phyloP scores from a whole-genome alignment of 2,329 filamentous ascomycete species.

The Byssoonygena ceratinophila region DNA sequence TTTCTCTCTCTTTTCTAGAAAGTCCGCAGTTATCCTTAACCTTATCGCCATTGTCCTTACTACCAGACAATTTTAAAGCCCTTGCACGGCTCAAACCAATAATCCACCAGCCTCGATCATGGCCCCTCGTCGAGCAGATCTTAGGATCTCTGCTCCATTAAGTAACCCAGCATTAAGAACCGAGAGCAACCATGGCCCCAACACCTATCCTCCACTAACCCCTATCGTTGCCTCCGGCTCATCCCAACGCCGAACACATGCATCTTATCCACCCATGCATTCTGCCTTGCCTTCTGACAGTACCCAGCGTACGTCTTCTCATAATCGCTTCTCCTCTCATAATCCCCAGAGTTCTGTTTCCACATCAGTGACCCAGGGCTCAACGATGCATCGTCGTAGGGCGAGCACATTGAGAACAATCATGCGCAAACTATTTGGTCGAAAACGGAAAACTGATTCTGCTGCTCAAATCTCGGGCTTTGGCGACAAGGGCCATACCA shows the following conservation, averaged over 20 bases:
- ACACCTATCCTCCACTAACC: constrained; percentile 12
- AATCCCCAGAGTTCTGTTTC: constrained; percentile 21
- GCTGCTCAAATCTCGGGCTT: constrained; percentile 22
- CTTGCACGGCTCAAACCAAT: background rate
- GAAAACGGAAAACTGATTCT: constrained; percentile 28
- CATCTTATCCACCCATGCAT: constrained; percentile 14
- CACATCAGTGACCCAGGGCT: constrained; percentile 19
- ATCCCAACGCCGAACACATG: constrained; percentile 9
- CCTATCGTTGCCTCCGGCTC: constrained; percentile 12
- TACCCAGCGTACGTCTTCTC: constrained; percentile 14
- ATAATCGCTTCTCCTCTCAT: constrained; percentile 17
- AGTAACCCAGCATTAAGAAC: constrained; percentile 18
- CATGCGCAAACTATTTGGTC: constrained; percentile 38
- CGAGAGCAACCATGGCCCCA: constrained; percentile 14
- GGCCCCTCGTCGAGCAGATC: constrained; percentile 21
- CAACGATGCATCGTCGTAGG: constrained; percentile 29
- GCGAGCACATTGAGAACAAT: constrained; percentile 35
- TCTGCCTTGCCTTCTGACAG: constrained; percentile 16
- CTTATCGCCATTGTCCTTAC: background rate
- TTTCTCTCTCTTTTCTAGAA: constrained; percentile 8
- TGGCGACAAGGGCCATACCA: constrained; percentile 1
- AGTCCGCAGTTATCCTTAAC: background rate
- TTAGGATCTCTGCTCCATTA: constrained; percentile 26
- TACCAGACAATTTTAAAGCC: background rate
- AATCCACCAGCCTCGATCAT: background rate